Evolutionary conservation across 179 eudicot species (phyloP).

Genomic region (Corrigiola litoralis): DNA sequence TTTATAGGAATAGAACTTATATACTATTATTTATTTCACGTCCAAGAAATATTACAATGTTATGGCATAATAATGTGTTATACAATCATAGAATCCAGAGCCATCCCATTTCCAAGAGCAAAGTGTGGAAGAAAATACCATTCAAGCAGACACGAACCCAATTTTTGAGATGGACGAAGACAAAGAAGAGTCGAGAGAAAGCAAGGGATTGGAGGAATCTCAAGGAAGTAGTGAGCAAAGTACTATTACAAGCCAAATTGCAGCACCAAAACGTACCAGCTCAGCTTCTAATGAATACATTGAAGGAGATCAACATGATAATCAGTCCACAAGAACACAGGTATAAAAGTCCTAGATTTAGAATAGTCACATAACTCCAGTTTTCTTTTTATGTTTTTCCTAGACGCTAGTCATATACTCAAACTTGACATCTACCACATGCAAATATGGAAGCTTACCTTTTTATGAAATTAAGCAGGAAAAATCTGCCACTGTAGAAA

Average conservation of each 20-base stretch:
- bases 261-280: neutral
- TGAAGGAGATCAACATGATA: neutral
- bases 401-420: too few relatives aligned
- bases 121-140: constrained; percentile 2
- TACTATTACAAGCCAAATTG: neutral
- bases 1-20: too few relatives aligned
- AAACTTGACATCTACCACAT: too few relatives aligned
- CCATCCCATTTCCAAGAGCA: constrained; percentile 13
- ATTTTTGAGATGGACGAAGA: constrained; percentile 15
- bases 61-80: neutral
- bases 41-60: neutral
- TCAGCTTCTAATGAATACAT: neutral
- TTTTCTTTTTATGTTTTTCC: too few relatives aligned
- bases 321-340: constrained; percentile 11
- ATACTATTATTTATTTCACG: too few relatives aligned
- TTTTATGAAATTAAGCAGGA: constrained; percentile 8
- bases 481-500: neutral
- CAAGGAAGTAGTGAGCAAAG: constrained; percentile 5
- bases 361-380: too few relatives aligned
- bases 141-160: neutral
- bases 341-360: too few relatives aligned
- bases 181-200: constrained; percentile 18
- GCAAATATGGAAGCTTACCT: too few relatives aligned
- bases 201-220: neutral
- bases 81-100: constrained; percentile 14